These are phyloP conservation scores for Alternaria sp. DNA, from an alignment of 2,329 filamentous ascomycete species.

Conservation along the genomic window DNA sequence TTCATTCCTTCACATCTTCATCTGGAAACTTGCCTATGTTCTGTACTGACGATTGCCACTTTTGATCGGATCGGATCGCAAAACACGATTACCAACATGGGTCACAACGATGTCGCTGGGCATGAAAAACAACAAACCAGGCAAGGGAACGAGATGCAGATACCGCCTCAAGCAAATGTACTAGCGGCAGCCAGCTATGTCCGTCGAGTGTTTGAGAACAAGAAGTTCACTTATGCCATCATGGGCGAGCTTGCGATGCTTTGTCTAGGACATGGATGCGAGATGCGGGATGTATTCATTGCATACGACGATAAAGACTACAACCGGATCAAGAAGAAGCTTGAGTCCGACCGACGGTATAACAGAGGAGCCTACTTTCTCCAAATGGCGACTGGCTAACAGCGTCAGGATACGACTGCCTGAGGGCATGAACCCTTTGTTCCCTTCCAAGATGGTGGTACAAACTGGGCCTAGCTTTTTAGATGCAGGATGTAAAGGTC, in stretches of 20 bases:
- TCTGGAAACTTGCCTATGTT: background rate
- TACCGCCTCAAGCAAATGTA: slow-evolving; percentile 39
- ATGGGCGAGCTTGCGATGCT: slow-evolving; percentile 45
- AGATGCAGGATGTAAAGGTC: slow-evolving; percentile 37
- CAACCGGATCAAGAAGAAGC: slow-evolving; percentile 36
- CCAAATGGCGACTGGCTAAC: slow-evolving; percentile 20
- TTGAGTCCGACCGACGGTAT: slow-evolving; percentile 42
- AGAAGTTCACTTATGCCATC: slow-evolving; percentile 43
- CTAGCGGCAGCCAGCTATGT: slow-evolving; percentile 42
- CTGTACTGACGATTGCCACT: background rate
- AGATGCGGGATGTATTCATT: slow-evolving; percentile 44
- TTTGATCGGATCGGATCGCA: background rate
- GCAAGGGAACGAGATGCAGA: slow-evolving; percentile 23
- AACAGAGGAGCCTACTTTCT: background rate
- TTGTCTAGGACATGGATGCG: slow-evolving; percentile 43
- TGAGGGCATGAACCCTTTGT: slow-evolving; percentile 42
- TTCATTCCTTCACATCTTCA: background rate
- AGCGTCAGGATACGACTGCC: slow-evolving; percentile 35
- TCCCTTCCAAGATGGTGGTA: slow-evolving; percentile 42
- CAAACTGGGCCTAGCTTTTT: slow-evolving; percentile 44
- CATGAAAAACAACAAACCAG: slow-evolving; percentile 32
- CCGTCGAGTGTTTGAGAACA: slow-evolving; percentile 41
- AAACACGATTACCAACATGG: slow-evolving; percentile 31
- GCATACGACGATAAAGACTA: slow-evolving; percentile 47
- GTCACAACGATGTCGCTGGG: slow-evolving; percentile 38